These are phyloP conservation scores for Pinguiococcus pyrenoidosus DNA, from an alignment of 108 stramenopile species.

Conservation along the genomic window DNA sequence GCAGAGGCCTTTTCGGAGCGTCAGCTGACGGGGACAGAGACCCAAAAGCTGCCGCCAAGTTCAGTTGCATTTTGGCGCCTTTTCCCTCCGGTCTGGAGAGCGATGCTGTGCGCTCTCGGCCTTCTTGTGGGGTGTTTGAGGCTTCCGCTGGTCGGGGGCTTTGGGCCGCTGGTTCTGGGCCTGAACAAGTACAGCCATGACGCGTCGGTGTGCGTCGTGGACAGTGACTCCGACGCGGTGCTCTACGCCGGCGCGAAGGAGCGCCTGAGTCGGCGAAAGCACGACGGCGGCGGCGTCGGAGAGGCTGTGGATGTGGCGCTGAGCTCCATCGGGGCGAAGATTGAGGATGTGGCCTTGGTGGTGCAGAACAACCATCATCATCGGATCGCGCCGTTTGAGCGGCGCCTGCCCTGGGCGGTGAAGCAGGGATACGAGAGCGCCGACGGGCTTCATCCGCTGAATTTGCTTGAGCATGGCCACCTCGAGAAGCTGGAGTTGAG, in stretches of 20 bases:
- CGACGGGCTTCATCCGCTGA: constrained; percentile 1
- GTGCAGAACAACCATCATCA: constrained; percentile 90
- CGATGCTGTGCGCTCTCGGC: no score
- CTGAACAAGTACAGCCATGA: constrained; percentile 88
- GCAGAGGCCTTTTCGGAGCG: no score
- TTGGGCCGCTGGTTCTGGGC: constrained; percentile 51
- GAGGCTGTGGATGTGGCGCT: constrained; percentile 60
- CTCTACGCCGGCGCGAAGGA: constrained; percentile 77
- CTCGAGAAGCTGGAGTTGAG: constrained; percentile 51
- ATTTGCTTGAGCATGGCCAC: constrained; percentile 1
- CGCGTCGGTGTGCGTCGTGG: constrained; percentile 62
- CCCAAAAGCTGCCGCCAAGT: no score
- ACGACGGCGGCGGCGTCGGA: constrained; percentile 72
- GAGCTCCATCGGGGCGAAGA: constrained; percentile 51
- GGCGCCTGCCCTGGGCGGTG: constrained; percentile 25
- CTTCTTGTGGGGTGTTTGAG: no score
- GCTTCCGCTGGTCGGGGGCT: no score
- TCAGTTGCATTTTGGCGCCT: no score
- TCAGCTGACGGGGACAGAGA: no score
- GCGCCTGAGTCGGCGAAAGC: constrained; percentile 63
- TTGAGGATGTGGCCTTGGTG: constrained; percentile 56
- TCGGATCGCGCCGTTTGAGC: constrained; percentile 59
- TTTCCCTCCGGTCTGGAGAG: no score
- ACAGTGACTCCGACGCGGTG: constrained; percentile 54
- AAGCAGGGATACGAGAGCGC: no score